Conservation (phyloP, 2,329 filamentous ascomycete genomes). For the Cordyceps militaris region DNA sequence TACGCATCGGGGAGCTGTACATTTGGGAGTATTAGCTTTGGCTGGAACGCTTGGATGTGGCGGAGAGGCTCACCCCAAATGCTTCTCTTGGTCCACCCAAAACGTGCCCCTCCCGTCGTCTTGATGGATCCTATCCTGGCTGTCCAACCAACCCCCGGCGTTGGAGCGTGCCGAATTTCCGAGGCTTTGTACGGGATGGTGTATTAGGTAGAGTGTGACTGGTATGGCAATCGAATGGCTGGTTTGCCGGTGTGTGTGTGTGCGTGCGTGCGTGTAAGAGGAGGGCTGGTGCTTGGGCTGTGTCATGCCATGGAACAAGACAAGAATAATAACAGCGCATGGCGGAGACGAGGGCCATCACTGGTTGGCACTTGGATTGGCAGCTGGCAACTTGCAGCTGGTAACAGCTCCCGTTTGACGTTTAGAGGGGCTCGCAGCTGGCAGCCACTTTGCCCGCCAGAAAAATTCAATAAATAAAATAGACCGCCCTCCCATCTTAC, state of each 20-base stretch:
- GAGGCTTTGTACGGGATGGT: not conserved
- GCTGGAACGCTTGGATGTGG: not conserved
- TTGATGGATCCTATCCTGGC: not conserved
- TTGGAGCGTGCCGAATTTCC: constrained; percentile 4
- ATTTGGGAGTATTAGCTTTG: not conserved
- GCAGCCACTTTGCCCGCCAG: not conserved
- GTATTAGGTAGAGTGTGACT: not conserved
- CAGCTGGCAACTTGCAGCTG: not conserved
- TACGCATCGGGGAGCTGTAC: not conserved
- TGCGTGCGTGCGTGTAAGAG: not conserved
- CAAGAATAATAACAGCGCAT: not conserved
- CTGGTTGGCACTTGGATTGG: not conserved
- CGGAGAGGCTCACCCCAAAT: not conserved
- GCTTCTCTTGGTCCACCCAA: not conserved
- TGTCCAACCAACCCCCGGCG: not conserved
- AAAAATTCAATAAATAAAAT: not conserved
- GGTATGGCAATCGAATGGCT: not conserved
- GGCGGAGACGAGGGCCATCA: constrained; percentile 1
- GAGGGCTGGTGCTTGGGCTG: not conserved
- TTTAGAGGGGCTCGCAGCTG: constrained; percentile 2
- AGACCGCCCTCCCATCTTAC: constrained; percentile 2
- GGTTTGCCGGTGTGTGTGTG: not conserved
- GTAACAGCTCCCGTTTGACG: not conserved
- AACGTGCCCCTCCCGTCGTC: not conserved
- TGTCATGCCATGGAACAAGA: not conserved